Percentiles rank a stretch among this genome's conserved stretches.
Conservation (phyloP, 768 basidiomycete genomes). For the Rhodotorula graminis region DNA sequence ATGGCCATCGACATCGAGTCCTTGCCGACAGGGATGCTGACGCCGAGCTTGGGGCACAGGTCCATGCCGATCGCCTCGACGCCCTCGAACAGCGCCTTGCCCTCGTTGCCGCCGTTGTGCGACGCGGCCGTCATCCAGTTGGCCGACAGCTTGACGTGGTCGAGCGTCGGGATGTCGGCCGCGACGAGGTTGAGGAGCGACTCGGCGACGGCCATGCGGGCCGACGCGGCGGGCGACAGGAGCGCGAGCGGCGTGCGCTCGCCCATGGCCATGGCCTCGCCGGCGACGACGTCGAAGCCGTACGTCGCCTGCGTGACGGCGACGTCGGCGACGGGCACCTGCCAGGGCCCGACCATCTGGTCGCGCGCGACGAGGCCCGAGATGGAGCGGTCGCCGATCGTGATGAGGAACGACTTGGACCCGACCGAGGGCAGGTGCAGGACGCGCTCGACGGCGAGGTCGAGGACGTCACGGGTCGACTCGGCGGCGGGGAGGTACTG, state of each 20-base stretch:
- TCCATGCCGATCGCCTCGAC: conserved; percentile 80
- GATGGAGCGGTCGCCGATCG: conserved; percentile 91
- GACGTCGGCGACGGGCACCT: conserved; percentile 94
- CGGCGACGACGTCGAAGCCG: conserved; percentile 74
- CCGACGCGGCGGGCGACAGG: conserved; percentile 79
- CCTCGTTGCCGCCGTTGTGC: conserved; percentile 64
- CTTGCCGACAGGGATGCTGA: conserved; percentile 95
- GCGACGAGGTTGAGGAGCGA: conserved; percentile 86
- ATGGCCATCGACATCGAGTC: conserved; percentile 99
- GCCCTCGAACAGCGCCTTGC: conserved; percentile 80
- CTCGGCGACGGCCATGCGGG: conserved; percentile 93
- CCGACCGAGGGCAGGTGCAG: conserved; percentile 86
- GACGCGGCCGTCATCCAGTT: conserved; percentile 99
- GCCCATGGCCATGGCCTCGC: conserved; percentile 98
- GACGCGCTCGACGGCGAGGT: conserved; percentile 68
- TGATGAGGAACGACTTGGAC: conserved; percentile 96
- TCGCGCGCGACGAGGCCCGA: conserved; percentile 92
- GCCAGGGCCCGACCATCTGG: conserved; percentile 99
- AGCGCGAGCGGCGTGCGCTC: conserved; percentile 92
- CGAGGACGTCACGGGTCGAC: conserved; percentile 50
- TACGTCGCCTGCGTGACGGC: conserved; percentile 93
- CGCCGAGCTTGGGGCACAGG: conserved; percentile 82
- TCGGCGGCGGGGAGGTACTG: conserved; percentile 54
- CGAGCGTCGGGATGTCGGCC: conserved; percentile 64
- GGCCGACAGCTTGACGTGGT: conserved; percentile 84